Evolutionary conservation across 2,329 filamentous ascomycete genomes (phyloP), one percentile per base, ranked within the genome.

Genomic region (Trichoderma koningii): DNA sequence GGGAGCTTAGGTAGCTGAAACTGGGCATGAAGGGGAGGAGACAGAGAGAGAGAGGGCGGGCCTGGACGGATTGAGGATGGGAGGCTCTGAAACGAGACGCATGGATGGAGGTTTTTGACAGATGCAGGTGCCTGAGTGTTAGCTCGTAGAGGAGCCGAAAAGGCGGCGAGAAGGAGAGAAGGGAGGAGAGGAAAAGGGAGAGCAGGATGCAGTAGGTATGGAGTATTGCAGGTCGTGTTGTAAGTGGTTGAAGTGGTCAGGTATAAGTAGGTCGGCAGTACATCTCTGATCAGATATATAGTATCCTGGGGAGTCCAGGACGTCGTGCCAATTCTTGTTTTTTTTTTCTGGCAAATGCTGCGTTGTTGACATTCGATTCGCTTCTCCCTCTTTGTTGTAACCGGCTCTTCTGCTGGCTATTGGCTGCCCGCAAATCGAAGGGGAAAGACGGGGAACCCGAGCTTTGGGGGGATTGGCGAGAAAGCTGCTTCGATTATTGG

Each of bases 291-390:
- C 21, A 34, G 52, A 61, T 56, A 56, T 52, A 47, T 41, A 23
- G 44, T 7, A 34, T 34, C 30, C 7, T 34, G 30, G 30, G 26
- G 21, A n/a, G 57, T 3, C 47, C 19, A 34, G 34, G 34, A 34
- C 30, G 2, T 34, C 7, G 9, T 34, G 23, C 17, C 3, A 14
- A 3, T 7, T 21, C 28, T 45, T 42, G 3, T 42, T 50, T 34
- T 44, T 42, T 42, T 50, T 34, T 44, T 42, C 34, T 42, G 19
- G 30, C 30, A 30, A 21, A 21, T 60, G 56, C 30, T 61, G 47
- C 45, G 57, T 52, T 61, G 57, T 42, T 60, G 45, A n/a, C 45
- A 47, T 61, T 47, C 57, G 45, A 52, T 52, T 52, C 45, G 28
- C 17, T 52, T 26, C 28, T 34, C 30, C 30, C 7, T n/a, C 30